Conservation (phyloP, 176 grass and related monocot genomes). For the Areca catechu region DNA sequence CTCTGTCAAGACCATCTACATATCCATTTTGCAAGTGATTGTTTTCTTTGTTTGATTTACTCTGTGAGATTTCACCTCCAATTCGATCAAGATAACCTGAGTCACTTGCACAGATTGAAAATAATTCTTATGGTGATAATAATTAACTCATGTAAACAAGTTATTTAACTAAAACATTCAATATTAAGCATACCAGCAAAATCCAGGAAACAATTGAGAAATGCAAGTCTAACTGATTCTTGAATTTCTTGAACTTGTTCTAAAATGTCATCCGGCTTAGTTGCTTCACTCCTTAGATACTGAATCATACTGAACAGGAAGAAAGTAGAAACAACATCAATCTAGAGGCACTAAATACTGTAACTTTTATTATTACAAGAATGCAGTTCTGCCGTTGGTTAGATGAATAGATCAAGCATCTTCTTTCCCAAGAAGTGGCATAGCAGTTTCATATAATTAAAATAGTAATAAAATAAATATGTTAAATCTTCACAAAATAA, state of each 20-base stretch:
- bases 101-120: constrained; percentile 27
- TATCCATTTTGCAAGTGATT: constrained; percentile 75
- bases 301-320: constrained; percentile 71
- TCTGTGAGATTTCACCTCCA: constrained; percentile 64
- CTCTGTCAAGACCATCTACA: constrained; percentile 45
- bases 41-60: constrained; percentile 71
- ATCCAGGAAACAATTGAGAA: constrained; percentile 91
- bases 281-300: constrained; percentile 72
- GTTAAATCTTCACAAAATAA: no score
- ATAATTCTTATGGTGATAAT: no score
- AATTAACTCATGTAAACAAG: background rate
- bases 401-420: no score
- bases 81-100: constrained; percentile 83
- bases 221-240: constrained; percentile 95
- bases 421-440: no score
- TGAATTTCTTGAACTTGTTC: constrained; percentile 94
- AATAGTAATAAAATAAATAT: no score
- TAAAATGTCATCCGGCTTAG: constrained; percentile 59
- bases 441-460: no score
- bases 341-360: background rate
- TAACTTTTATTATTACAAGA: no score
- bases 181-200: constrained; percentile 58
- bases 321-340: constrained; percentile 20
- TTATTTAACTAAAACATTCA: background rate
- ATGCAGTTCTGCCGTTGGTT: no score